These are phyloP conservation scores for Termitomyces eurrhizus DNA, from an alignment of 768 basidiomycete species.

Conservation along the genomic window DNA sequence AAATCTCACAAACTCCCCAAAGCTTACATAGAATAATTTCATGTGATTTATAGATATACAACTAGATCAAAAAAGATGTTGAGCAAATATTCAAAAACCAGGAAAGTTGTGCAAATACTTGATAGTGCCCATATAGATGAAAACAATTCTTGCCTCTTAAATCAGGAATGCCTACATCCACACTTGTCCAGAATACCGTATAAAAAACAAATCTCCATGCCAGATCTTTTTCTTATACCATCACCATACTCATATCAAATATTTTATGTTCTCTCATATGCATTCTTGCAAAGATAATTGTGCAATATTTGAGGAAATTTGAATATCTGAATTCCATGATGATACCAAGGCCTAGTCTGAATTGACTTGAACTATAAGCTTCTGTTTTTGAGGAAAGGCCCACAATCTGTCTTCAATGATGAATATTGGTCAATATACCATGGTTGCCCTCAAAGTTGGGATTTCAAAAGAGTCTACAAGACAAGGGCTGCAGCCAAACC, in stretches of 20 bases:
- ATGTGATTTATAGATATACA: constrained; percentile 69
- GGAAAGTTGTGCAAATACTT: constrained; percentile 45
- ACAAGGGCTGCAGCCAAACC: constrained; percentile 40
- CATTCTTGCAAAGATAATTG: constrained; percentile 35
- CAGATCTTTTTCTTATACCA: constrained; percentile 21
- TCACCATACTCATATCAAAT: constrained; percentile 42
- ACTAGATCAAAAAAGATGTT: constrained; percentile 44
- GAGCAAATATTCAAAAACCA: constrained; percentile 41
- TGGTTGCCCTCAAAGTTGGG: constrained; percentile 21
- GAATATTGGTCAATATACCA: constrained; percentile 15
- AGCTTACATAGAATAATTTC: constrained; percentile 38
- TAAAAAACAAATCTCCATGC: constrained; percentile 42
- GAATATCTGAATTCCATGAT: constrained; percentile 39
- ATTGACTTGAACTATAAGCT: constrained; percentile 20
- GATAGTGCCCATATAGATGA: constrained; percentile 61
- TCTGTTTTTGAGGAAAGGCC: constrained; percentile 12
- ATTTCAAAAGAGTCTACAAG: constrained; percentile 34
- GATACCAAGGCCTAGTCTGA: constrained; percentile 24
- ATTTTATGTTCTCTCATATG: constrained; percentile 35
- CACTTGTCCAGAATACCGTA: constrained; percentile 39
- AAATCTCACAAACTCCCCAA: constrained; percentile 65
- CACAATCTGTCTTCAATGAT: constrained; percentile 11
- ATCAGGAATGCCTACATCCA: constrained; percentile 35
- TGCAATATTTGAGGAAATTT: constrained; percentile 43
- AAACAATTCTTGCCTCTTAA: constrained; percentile 44